Conservation (phyloP, 208 protist genomes). For the Acanthamoeba divionensis region DNA sequence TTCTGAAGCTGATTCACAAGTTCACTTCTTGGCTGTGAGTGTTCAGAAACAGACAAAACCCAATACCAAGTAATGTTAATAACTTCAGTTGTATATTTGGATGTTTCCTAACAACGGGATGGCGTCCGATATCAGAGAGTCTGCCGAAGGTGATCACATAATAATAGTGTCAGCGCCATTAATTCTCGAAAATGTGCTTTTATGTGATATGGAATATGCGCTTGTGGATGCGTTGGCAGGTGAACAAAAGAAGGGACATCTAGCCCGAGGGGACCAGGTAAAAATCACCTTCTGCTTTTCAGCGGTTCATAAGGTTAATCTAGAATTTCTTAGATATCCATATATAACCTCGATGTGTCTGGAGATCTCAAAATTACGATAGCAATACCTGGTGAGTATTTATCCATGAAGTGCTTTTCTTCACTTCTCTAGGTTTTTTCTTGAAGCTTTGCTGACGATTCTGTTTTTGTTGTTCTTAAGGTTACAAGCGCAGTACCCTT, state of each 20-base stretch:
- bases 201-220: slow-evolving; percentile 49
- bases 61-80: not conserved
- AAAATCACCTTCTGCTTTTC: no score
- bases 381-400: not conserved
- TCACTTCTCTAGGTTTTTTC: not conserved
- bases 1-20: not conserved
- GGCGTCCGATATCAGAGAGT: not conserved
- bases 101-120: not conserved
- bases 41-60: not conserved
- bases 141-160: slow-evolving; percentile 2
- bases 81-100: not conserved
- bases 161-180: slow-evolving; percentile 25
- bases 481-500: slow-evolving; percentile 21
- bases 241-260: slow-evolving; percentile 1
- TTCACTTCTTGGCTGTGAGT: not conserved
- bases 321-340: not conserved
- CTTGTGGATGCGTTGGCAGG: not conserved
- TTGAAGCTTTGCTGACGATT: not conserved
- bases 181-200: slow-evolving; percentile 44
- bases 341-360: not conserved
- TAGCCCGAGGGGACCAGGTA: slow-evolving; percentile 1
- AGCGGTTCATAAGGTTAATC: no score
- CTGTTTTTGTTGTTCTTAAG: not conserved
- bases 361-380: slow-evolving; percentile 29
- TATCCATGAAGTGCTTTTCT: not conserved